Percentiles rank a stretch among this genome's conserved stretches.
Evolutionary conservation across 108 stramenopile species (phyloP).

Genomic region (Fragilariopsis cylindrus): DNA sequence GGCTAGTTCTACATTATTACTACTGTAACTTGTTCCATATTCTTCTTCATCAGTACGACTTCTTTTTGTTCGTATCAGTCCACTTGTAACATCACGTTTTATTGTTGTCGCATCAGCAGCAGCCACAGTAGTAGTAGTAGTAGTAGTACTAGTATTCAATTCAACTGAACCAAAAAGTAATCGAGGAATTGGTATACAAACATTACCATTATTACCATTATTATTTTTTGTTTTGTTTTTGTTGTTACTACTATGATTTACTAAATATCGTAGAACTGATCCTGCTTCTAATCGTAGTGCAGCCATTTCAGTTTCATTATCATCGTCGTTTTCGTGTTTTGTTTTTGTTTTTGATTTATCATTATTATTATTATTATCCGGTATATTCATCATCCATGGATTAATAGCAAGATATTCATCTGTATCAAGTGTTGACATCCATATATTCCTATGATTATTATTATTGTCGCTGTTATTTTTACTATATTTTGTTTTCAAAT

Average conservation of each 20-base stretch:
- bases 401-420: slow-evolving; percentile 13
- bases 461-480: not conserved
- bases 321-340: not conserved
- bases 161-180: slow-evolving; percentile 10
- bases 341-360: not conserved
- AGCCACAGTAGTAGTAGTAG: no score
- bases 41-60: not conserved
- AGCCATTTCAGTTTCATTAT: not conserved
- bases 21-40: not conserved
- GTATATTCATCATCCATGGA: slow-evolving; percentile 16
- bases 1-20: not conserved
- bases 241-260: not conserved
- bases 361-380: not conserved
- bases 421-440: slow-evolving; percentile 7
- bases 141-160: not conserved
- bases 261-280: not conserved
- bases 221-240: not conserved
- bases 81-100: not conserved
- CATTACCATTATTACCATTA: not conserved
- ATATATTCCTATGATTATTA: not conserved
- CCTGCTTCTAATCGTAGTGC: not conserved
- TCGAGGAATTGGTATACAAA: not conserved
- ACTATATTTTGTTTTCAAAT: not conserved
- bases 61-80: not conserved
- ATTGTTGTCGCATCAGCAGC: not conserved